Evolutionary conservation across 2,329 filamentous ascomycete species (phyloP).

Genomic region (Cladosporium halotolerans): DNA sequence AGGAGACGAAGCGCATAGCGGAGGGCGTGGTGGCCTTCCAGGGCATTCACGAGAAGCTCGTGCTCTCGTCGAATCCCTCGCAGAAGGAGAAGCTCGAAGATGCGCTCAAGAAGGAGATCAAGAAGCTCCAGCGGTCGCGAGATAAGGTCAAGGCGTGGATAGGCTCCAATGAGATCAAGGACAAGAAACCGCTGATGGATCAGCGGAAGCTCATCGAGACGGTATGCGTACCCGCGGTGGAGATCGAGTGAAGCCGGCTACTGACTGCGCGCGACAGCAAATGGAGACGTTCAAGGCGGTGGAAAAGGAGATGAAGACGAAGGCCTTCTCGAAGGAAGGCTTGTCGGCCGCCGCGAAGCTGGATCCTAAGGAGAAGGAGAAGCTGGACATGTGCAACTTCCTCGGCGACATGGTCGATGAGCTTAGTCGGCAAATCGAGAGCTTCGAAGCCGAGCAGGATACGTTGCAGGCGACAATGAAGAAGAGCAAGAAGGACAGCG

Average conservation of each 20-base stretch:
- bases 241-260: slow-evolving; percentile 19
- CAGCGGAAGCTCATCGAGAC: slow-evolving; percentile 96
- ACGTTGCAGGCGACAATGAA: slow-evolving; percentile 81
- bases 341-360: slow-evolving; percentile 85
- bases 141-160: slow-evolving; percentile 99
- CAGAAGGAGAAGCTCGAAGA: slow-evolving; percentile 99
- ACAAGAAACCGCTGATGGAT: slow-evolving; percentile 91
- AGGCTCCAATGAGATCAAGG: slow-evolving; percentile 97
- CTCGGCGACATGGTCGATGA: slow-evolving; percentile 82
- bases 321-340: slow-evolving; percentile 97
- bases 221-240: slow-evolving; percentile 48
- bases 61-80: slow-evolving; percentile 81
- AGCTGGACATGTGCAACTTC: slow-evolving; percentile 82
- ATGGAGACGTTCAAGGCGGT: slow-evolving; percentile 99
- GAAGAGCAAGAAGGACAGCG: slow-evolving; percentile 82
- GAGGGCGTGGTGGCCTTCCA: slow-evolving; percentile 93
- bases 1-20: slow-evolving; percentile 83
- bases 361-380: slow-evolving; percentile 96
- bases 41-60: slow-evolving; percentile 95
- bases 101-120: slow-evolving; percentile 97
- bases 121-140: slow-evolving; percentile 94
- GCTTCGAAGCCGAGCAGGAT: slow-evolving; percentile 84
- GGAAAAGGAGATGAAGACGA: slow-evolving; percentile 99
- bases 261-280: slow-evolving; percentile 52
- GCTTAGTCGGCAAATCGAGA: slow-evolving; percentile 88